phyloP scores from a whole-genome alignment of 2,329 filamentous ascomycete genomes.

The Penicillium sumatraense region DNA sequence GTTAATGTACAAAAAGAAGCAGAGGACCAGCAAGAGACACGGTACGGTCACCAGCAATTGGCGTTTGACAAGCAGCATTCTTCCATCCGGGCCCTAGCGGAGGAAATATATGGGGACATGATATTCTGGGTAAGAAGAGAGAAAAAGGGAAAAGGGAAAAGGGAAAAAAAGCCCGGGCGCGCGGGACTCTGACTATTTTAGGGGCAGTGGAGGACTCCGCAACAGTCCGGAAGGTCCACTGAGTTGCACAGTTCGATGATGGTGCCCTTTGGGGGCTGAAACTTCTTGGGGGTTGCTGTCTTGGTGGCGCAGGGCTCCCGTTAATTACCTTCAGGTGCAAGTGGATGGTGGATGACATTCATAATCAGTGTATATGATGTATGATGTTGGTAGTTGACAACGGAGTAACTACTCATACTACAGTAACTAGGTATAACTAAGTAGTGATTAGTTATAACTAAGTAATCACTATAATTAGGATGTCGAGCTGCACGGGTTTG shows the following conservation, averaged over 20 bases:
- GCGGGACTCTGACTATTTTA: neutral
- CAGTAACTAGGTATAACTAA: too few species aligned
- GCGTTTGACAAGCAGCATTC: conserved; percentile 5
- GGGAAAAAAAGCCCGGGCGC: neutral
- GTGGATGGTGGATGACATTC: too few species aligned
- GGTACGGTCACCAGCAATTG: conserved; percentile 1
- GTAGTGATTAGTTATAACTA: too few species aligned
- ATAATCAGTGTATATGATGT: too few species aligned
- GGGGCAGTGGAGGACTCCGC: too few species aligned
- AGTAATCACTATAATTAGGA: neutral
- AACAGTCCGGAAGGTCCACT: neutral
- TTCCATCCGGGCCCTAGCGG: neutral
- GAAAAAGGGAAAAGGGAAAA: neutral
- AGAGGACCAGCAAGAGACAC: neutral
- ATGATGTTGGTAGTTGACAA: too few species aligned
- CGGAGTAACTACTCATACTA: too few species aligned
- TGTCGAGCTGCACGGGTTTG: neutral
- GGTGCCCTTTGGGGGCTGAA: too few species aligned
- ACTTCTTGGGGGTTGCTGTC: too few species aligned
- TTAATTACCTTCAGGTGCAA: too few species aligned
- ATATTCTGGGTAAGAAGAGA: neutral
- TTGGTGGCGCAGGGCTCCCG: too few species aligned
- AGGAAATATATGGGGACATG: neutral
- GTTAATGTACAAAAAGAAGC: conserved; percentile 2
- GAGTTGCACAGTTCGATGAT: neutral